These are phyloP conservation scores for Curvularia sp. DNA, from an alignment of 2,329 filamentous ascomycete genomes.

Conservation along the genomic window DNA sequence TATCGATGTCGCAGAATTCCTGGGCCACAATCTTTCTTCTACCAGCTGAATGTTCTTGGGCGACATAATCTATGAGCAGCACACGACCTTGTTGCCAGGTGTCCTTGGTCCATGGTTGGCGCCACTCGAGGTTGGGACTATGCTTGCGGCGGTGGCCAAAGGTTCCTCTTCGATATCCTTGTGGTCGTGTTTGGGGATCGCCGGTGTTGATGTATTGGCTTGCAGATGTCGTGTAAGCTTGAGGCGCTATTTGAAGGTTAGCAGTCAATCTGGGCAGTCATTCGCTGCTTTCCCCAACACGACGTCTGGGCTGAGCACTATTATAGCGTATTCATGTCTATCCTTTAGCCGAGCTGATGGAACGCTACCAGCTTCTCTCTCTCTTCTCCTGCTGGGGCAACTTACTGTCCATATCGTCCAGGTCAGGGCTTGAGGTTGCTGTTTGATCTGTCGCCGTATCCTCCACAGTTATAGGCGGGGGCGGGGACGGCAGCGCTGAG, in stretches of 20 bases:
- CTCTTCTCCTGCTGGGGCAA: neutral
- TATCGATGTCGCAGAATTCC: constrained; percentile 56
- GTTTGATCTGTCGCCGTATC: constrained; percentile 39
- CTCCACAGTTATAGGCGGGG: constrained; percentile 46
- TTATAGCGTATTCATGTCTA: neutral
- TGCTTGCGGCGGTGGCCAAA: constrained; percentile 41
- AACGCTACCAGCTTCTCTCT: neutral
- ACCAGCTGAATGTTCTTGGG: constrained; percentile 47
- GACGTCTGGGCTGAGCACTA: neutral
- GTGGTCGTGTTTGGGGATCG: constrained; percentile 19
- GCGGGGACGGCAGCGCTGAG: constrained; percentile 31
- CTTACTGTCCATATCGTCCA: constrained; percentile 26
- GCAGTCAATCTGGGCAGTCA: neutral
- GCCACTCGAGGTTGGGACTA: constrained; percentile 49
- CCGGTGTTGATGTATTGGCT: constrained; percentile 19
- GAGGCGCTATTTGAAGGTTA: constrained; percentile 25
- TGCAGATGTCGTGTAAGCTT: constrained; percentile 24
- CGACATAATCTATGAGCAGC: constrained; percentile 60
- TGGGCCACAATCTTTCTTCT: constrained; percentile 56
- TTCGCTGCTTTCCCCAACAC: constrained; percentile 1
- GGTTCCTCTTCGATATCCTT: constrained; percentile 28
- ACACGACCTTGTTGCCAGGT: constrained; percentile 55
- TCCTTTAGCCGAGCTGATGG: neutral
- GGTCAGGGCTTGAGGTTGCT: constrained; percentile 32
- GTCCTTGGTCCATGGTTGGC: constrained; percentile 46